Evolutionary conservation across 148 eudicot genomes (phyloP).

Genomic region (Vaccinium vitisidaea): DNA sequence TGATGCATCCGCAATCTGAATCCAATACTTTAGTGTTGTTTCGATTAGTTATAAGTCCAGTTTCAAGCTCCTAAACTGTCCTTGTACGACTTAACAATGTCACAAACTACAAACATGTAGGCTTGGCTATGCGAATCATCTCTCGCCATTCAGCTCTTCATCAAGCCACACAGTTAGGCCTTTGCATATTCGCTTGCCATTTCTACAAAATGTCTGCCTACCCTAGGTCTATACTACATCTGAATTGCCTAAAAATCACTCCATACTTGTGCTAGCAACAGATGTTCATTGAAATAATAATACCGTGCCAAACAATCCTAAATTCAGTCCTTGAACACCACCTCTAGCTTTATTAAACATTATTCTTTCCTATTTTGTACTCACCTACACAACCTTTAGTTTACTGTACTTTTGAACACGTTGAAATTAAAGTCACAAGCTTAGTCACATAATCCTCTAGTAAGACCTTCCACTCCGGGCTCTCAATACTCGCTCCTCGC

Average conservation of each 20-base stretch:
- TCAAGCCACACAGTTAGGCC: not conserved
- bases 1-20: not conserved
- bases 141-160: not conserved
- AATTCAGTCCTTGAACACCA: not conserved
- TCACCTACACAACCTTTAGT: not conserved
- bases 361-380: not conserved
- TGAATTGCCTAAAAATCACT: not conserved
- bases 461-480: too few species aligned
- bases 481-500: too few species aligned
- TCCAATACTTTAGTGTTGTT: not conserved
- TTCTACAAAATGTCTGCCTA: not conserved
- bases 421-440: not conserved
- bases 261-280: not conserved
- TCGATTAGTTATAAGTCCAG: not conserved
- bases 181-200: not conserved
- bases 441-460: too few species aligned
- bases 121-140: constrained; percentile 5
- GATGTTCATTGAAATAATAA: not conserved
- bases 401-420: not conserved
- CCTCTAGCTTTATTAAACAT: not conserved
- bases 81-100: not conserved
- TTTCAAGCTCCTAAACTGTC: not conserved
- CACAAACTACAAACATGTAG: not conserved
- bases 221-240: not conserved
- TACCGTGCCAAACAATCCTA: not conserved